Conservation (phyloP, 2,329 filamentous ascomycete genomes). For the Diaporthe velutina region DNA sequence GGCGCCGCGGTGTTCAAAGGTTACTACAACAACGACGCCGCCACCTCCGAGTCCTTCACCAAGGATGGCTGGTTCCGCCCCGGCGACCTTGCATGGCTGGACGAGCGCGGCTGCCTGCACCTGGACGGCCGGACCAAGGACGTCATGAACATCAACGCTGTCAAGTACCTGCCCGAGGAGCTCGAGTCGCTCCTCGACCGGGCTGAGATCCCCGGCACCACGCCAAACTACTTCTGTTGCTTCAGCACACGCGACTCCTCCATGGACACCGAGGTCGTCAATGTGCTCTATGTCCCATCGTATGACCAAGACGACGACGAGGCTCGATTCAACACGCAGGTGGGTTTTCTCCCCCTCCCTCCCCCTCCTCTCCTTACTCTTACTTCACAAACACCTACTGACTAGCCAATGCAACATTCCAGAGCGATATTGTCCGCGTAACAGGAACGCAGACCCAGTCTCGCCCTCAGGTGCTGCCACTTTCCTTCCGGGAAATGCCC, state of each 20-base stretch:
- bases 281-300: constrained; percentile 53
- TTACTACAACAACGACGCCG: constrained; percentile 71
- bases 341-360: no score
- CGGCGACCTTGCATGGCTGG: constrained; percentile 53
- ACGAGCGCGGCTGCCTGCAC: constrained; percentile 50
- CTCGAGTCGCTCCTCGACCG: constrained; percentile 55
- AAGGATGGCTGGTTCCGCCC: constrained; percentile 60
- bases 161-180: constrained; percentile 55
- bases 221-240: constrained; percentile 40
- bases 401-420: neutral
- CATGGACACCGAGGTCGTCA: constrained; percentile 53
- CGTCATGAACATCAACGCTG: constrained; percentile 60
- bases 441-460: neutral
- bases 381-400: neutral
- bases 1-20: constrained; percentile 73
- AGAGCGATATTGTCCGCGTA: constrained; percentile 38
- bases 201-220: constrained; percentile 44
- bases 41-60: constrained; percentile 69
- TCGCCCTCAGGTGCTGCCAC: neutral
- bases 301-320: constrained; percentile 44
- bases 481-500: constrained; percentile 41
- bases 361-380: constrained; percentile 10
- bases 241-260: constrained; percentile 32
- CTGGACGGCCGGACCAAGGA: constrained; percentile 57
- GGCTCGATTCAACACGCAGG: constrained; percentile 43